These are phyloP conservation scores for Hymenoscyphus infarciens DNA, from an alignment of 2,329 filamentous ascomycete species.

Conservation along the genomic window DNA sequence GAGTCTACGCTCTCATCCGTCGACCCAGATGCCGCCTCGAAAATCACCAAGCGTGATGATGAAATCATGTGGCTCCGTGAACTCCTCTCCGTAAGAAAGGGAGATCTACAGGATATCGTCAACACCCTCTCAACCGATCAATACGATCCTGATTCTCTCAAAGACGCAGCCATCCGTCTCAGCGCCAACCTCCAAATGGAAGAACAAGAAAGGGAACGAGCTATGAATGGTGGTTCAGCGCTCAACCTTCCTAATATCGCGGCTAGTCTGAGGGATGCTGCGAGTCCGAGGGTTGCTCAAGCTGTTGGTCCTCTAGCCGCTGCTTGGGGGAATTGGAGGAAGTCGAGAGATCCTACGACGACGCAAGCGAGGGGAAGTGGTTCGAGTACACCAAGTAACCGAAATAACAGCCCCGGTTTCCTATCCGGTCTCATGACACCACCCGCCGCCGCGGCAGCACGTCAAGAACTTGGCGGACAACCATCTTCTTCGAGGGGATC, in stretches of 20 bases:
- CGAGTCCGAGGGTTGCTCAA: constrained; percentile 79
- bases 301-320: constrained; percentile 74
- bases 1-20: constrained; percentile 66
- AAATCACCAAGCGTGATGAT: constrained; percentile 86
- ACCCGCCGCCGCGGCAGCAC: constrained; percentile 56
- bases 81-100: constrained; percentile 82
- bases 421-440: constrained; percentile 83
- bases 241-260: constrained; percentile 72
- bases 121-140: constrained; percentile 68
- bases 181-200: constrained; percentile 97
- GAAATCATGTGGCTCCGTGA: constrained; percentile 96
- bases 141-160: constrained; percentile 75
- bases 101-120: constrained; percentile 91
- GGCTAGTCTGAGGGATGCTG: constrained; percentile 69
- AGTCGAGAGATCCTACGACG: constrained; percentile 41
- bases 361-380: constrained; percentile 28
- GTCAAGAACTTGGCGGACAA: constrained; percentile 8
- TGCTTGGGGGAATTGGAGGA: constrained; percentile 96
- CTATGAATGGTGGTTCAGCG: constrained; percentile 65
- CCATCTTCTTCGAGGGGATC: too few relatives aligned
- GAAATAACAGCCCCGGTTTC: constrained; percentile 46
- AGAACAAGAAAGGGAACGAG: constrained; percentile 87
- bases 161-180: constrained; percentile 87
- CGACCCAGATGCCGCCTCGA: constrained; percentile 74
- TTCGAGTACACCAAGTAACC: constrained; percentile 19